Evolutionary conservation across 768 basidiomycete species (phyloP).

Genomic region (Suillus tomentosus): DNA sequence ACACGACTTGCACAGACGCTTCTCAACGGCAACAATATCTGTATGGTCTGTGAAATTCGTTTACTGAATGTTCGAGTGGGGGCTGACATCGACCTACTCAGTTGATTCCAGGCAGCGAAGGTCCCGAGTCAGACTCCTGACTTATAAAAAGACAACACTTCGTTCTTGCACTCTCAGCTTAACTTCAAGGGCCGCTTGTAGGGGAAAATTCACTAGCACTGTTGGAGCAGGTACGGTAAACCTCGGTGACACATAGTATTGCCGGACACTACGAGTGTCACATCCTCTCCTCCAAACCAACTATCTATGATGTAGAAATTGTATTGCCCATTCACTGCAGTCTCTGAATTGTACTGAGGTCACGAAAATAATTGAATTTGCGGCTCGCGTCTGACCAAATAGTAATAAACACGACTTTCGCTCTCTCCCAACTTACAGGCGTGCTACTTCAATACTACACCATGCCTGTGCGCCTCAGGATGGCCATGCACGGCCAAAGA

Average conservation of each 20-base stretch:
- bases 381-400: constrained; percentile 20
- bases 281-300: neutral
- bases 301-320: neutral
- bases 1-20: constrained; percentile 87
- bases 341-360: neutral
- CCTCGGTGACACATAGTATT: neutral
- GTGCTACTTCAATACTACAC: constrained; percentile 15
- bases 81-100: constrained; percentile 25
- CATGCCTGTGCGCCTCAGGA: constrained; percentile 86
- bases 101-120: constrained; percentile 73
- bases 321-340: neutral
- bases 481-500: constrained; percentile 78
- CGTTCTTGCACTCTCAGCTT: neutral
- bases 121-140: constrained; percentile 46
- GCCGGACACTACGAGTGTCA: neutral
- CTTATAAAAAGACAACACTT: constrained; percentile 10
- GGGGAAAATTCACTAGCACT: neutral
- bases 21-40: constrained; percentile 94
- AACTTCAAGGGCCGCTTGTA: too few species aligned
- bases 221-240: neutral
- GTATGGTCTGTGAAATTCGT: constrained; percentile 67
- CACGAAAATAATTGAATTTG: neutral
- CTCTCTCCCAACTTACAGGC: constrained; percentile 4
- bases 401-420: constrained; percentile 21
- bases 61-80: constrained; percentile 4